phyloP scores from a whole-genome alignment of 345 rosid species.

The Linum tenue region DNA sequence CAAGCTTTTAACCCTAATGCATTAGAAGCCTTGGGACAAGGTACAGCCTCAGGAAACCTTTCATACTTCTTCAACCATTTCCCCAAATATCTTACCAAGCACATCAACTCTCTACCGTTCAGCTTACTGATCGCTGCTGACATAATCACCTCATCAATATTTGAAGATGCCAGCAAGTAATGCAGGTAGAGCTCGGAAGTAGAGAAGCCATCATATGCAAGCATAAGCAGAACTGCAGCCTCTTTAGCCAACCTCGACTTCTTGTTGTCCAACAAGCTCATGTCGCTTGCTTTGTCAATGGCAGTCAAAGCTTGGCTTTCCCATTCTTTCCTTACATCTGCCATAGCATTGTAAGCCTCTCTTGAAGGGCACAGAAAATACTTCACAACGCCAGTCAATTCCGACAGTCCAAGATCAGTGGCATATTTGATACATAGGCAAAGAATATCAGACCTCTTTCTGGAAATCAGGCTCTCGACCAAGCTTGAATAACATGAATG shows the following conservation, averaged over 20 bases:
- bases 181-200: constrained; percentile 70
- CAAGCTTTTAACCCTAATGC: constrained; percentile 48
- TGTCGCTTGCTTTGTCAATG: constrained; percentile 35
- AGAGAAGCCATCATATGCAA: constrained; percentile 71
- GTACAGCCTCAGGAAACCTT: constrained; percentile 64
- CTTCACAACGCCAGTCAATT: constrained; percentile 55
- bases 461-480: constrained; percentile 38
- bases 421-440: constrained; percentile 53
- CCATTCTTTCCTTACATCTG: constrained; percentile 60
- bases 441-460: constrained; percentile 61
- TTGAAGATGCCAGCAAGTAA: constrained; percentile 44
- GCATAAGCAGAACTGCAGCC: constrained; percentile 70
- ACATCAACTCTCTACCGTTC: constrained; percentile 54
- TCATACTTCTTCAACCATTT: constrained; percentile 79
- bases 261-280: constrained; percentile 22
- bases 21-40: constrained; percentile 55
- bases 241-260: constrained; percentile 42
- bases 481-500: constrained; percentile 42
- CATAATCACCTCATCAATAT: constrained; percentile 52
- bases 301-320: constrained; percentile 56
- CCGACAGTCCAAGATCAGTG: constrained; percentile 50
- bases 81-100: constrained; percentile 50
- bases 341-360: constrained; percentile 48
- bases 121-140: constrained; percentile 50
- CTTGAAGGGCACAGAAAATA: constrained; percentile 63